Base-by-base conservation (phyloP, 805 yeast species). In the Cyberlindnera amylophila region DNA sequence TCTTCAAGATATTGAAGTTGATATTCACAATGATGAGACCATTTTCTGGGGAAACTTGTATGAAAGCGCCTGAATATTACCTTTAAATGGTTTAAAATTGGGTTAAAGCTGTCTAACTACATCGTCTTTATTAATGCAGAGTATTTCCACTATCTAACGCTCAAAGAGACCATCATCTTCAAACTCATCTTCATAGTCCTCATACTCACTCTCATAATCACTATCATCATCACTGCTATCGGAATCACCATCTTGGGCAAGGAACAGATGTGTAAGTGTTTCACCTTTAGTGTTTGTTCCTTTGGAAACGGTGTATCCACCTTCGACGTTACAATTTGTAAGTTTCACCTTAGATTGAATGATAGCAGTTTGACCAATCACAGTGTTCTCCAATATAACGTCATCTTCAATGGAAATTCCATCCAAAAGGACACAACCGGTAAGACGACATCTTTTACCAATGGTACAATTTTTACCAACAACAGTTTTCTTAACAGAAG, bases 401-500 rank as follows among this genome's bases (percentile, higher is more conserved):
- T 86, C 96, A 61, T 91, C 96, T 36, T 79, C 95, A 29, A 93
- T 67, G 1, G 64, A 65, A 17, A 82, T 95, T 39, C 77, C 76
- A 55, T 85, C 84, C 38, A 88, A 68, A 5, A 93, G 57, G 12
- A 93, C 79, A 52, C 90, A 88, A 2, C 96, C 98, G 2, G 89
- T 85, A 43, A 93, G 74, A 52, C 93, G 81, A 63, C 96, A 91
- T 47, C 88, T 77, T 57, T 80, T 82, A 30, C 99, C 99, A 39
- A 95, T 79, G 14, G 51, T 66, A 65, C 96, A 86, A 53, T 76
- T 72, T 10, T 70, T 63, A 6, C 96, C 96, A 23, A 93, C 72
- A 13, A 87, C 86, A 0, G 95, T 75, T 47, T 93, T 77, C 66
- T 93, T 93, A 39, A 93, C 87, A 59, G 82, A 86, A 16, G 96